Percentiles rank a stretch among this genome's conserved stretches.
These are phyloP conservation scores for Cladophialophora immunda DNA, from an alignment of 2,329 filamentous ascomycete species.

Conservation along the genomic window DNA sequence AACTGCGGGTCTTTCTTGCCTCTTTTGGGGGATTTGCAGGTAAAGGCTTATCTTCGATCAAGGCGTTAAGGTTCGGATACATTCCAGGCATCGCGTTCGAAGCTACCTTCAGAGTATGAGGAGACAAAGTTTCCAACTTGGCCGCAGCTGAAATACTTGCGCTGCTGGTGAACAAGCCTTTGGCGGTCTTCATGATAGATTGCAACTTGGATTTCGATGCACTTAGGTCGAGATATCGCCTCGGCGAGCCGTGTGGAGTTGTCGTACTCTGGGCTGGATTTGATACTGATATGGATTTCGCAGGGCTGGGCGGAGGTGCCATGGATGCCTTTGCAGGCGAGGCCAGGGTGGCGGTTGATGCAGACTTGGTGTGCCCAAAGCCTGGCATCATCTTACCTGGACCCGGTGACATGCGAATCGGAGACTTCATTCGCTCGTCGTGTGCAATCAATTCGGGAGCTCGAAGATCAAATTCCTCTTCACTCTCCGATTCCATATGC, in stretches of 20 bases:
- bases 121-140: slow-evolving; percentile 63
- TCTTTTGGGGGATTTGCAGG: slow-evolving; percentile 48
- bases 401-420: slow-evolving; percentile 31
- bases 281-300: slow-evolving; percentile 70
- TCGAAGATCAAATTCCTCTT: slow-evolving; percentile 53
- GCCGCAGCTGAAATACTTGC: slow-evolving; percentile 66
- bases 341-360: slow-evolving; percentile 67
- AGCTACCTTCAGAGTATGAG: slow-evolving; percentile 47
- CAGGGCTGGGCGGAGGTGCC: slow-evolving; percentile 46
- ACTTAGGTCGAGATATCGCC: slow-evolving; percentile 74
- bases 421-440: slow-evolving; percentile 39
- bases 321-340: slow-evolving; percentile 58
- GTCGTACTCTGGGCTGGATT: slow-evolving; percentile 67
- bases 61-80: slow-evolving; percentile 41
- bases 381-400: slow-evolving; percentile 40
- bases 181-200: slow-evolving; percentile 87
- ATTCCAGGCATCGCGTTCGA: slow-evolving; percentile 42
- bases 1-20: slow-evolving; percentile 64
- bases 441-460: slow-evolving; percentile 42
- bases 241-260: slow-evolving; percentile 66
- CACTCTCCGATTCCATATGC: slow-evolving; percentile 54
- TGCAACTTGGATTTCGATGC: slow-evolving; percentile 93
- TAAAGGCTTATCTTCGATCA: slow-evolving; percentile 37
- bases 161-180: slow-evolving; percentile 82
- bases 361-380: slow-evolving; percentile 67